phyloP scores from a whole-genome alignment of 2,329 filamentous ascomycete species.

The Penicillium nordicum region DNA sequence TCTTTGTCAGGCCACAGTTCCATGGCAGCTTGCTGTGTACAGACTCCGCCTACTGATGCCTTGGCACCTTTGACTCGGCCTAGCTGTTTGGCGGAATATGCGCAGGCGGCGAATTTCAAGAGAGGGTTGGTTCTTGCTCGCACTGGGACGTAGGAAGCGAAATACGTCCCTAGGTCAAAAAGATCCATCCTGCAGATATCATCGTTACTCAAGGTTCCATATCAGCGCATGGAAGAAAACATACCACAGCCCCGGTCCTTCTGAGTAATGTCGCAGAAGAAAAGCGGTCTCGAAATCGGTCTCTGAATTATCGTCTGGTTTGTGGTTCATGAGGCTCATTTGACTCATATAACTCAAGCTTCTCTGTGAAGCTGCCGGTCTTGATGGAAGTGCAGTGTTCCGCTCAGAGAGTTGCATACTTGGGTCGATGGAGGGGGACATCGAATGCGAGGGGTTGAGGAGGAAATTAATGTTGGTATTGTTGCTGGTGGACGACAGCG shows the following conservation, averaged over 20 bases:
- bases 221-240: slow-evolving; percentile 10
- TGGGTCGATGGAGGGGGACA: slow-evolving; percentile 47
- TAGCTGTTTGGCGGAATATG: slow-evolving; percentile 61
- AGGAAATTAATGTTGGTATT: slow-evolving; percentile 54
- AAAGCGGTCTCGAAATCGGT: slow-evolving; percentile 58
- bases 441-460: slow-evolving; percentile 47
- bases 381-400: slow-evolving; percentile 30
- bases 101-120: slow-evolving; percentile 54
- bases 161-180: slow-evolving; percentile 55
- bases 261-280: slow-evolving; percentile 58
- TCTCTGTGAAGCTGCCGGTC: slow-evolving; percentile 21
- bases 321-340: slow-evolving; percentile 14
- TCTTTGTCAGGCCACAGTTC: slow-evolving; percentile 51
- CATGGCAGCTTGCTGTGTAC: slow-evolving; percentile 49
- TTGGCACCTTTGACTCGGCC: slow-evolving; percentile 54
- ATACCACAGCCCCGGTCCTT: slow-evolving; percentile 58
- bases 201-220: slow-evolving; percentile 7
- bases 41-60: slow-evolving; percentile 48
- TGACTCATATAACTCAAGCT: slow-evolving; percentile 18
- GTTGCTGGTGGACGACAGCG: slow-evolving; percentile 39
- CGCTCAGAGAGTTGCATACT: slow-evolving; percentile 32
- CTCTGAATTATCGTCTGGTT: slow-evolving; percentile 33
- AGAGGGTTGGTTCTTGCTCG: slow-evolving; percentile 51
- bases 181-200: slow-evolving; percentile 41
- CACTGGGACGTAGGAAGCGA: slow-evolving; percentile 58